Conservation (phyloP, 2,329 filamentous ascomycete species). For the Shiraia sp. region DNA sequence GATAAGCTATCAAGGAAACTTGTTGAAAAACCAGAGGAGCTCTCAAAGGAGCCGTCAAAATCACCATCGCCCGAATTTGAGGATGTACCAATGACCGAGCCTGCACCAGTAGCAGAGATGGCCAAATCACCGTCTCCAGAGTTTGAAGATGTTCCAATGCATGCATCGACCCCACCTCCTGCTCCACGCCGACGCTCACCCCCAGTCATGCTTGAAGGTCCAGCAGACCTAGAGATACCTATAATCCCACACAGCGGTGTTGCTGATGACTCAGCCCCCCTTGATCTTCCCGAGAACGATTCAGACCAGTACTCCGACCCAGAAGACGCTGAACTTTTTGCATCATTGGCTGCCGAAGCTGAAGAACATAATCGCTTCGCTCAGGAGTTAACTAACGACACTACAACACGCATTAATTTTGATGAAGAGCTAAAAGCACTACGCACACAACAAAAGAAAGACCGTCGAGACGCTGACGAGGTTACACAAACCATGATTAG, state of each 20-base stretch:
- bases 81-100: constrained; percentile 46
- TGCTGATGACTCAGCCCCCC: constrained; percentile 31
- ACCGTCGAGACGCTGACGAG: constrained; percentile 92
- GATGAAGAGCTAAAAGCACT: constrained; percentile 85
- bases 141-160: constrained; percentile 55
- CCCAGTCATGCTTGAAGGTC: constrained; percentile 28
- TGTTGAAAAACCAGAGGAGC: constrained; percentile 1
- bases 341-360: constrained; percentile 83
- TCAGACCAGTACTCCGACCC: constrained; percentile 68
- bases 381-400: constrained; percentile 78
- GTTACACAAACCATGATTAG: constrained; percentile 95
- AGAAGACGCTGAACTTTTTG: constrained; percentile 87
- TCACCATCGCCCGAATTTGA: constrained; percentile 57
- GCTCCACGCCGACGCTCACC: constrained; percentile 21
- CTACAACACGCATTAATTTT: constrained; percentile 71
- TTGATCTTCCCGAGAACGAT: constrained; percentile 33
- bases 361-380: constrained; percentile 95
- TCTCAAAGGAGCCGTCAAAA: constrained; percentile 15
- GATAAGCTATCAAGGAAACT: constrained; percentile 7
- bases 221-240: constrained; percentile 33
- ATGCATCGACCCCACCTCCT: constrained; percentile 10
- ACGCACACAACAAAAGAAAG: constrained; percentile 93
- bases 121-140: constrained; percentile 52
- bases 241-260: constrained; percentile 35
- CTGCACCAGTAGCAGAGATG: constrained; percentile 6